Conservation (phyloP, 257 asterid genomes). For the Gentiana dahurica region DNA sequence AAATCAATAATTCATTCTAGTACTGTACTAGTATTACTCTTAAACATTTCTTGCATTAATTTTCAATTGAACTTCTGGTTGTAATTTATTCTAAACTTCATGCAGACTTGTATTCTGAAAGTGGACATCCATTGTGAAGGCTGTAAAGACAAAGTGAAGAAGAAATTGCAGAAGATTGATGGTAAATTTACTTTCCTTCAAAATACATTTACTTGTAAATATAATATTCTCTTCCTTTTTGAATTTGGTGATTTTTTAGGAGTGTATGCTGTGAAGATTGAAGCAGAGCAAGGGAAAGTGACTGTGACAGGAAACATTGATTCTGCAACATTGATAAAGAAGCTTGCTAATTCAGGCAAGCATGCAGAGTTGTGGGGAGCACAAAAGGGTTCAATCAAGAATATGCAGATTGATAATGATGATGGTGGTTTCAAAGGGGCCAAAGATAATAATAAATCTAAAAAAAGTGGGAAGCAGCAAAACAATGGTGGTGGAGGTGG, state of each 20-base stretch:
- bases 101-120: conserved; percentile 52
- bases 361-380: conserved; percentile 64
- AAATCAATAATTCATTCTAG: neutral
- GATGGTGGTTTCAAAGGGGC: conserved; percentile 18
- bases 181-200: conserved; percentile 22
- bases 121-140: conserved; percentile 70
- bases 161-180: conserved; percentile 48
- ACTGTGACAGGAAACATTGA: conserved; percentile 61
- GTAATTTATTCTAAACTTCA: neutral
- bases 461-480: conserved; percentile 8
- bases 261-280: conserved; percentile 27
- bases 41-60: neutral
- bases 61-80: neutral
- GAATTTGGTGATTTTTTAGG: conserved; percentile 14
- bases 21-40: neutral
- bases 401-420: conserved; percentile 28
- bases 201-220: neutral
- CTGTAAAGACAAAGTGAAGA: conserved; percentile 48
- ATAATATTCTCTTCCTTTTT: neutral
- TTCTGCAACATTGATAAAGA: conserved; percentile 41
- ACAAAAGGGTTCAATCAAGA: conserved; percentile 33
- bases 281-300: conserved; percentile 43
- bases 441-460: conserved; percentile 26
- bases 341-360: conserved; percentile 61
- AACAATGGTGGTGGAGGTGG: conserved; percentile 22